Base-by-base conservation (phyloP, 2,329 filamentous ascomycete genomes). In the Microcyclospora pomicola region DNA sequence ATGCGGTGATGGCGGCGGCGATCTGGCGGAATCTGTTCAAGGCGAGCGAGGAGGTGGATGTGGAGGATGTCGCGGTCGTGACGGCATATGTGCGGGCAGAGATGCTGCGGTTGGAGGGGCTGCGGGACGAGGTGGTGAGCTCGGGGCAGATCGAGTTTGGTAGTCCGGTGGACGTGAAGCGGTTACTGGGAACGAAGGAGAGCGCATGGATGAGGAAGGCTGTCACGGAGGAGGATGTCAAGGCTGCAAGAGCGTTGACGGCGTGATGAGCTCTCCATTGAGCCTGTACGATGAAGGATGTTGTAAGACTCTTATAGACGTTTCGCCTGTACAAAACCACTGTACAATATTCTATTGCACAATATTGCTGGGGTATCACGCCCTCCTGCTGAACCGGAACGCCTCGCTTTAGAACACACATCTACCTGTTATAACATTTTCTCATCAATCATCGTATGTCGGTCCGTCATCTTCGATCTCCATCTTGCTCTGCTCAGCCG, bases 11-110 rank as follows among this genome's bases (percentile, higher is more conserved):
- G 11, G 83, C 80, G 3, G 71, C 81, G 31, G 91, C 91, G 7
- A 68, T 98, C 34, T 98, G 91, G 91, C 73, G 91, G 53, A 96
- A 96, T 61, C 57, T 98, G 39, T 93, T 85, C 69, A 86, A 88
- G 64, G 84, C 75, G 15, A 66, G 65, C 33, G 67, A 74, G 41
- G 68, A 78, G 39, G 67, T 79, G 13, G 73, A 82, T 58, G 66
- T 76, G 50, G 63, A 63, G 35, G 69, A 71, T 49, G 54, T 83
- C 39, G 77, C 75, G 4, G 59, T 66, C 42, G 71, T 83, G 37
- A 73, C 78, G 15, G 69, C 66, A 27, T 82, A 77, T 55, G 68
- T 82, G 61, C 66, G 77, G 42, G 65, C 69, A 46, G 67, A 73
- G 36, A 45, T 80, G 31, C 62, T 62, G 40, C 64, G 66, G 39